Evolutionary conservation across 2,329 filamentous ascomycete genomes (phyloP), one percentile per base, ranked within the genome.

Genomic region (Venturia nashicola): DNA sequence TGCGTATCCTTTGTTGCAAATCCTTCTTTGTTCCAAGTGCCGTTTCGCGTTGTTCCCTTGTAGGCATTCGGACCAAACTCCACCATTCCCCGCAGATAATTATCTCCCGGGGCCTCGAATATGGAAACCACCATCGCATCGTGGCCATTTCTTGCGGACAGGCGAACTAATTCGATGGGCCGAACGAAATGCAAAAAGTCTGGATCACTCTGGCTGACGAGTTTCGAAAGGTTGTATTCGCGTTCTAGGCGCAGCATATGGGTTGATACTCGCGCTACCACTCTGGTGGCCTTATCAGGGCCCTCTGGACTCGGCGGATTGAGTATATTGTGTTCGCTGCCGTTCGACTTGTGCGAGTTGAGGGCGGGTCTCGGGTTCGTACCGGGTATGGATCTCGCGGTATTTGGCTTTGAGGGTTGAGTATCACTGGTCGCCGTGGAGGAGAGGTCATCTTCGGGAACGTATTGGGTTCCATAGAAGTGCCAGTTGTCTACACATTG

Each of bases 181-280:
- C 85, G 87, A 46, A 90, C 83, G 65, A 94, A 92, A 72, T 95
- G 90, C 64, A 85, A 81, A 66, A 85, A 87, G 27, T 86, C 78
- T 0, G 87, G 87, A 71, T 95, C 90, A 34, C 85, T 86, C 16
- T 86, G 85, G 64, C 83, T 80, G 46, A 86, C 85, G 60, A 96
- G 79, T 74, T 88, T 90, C 71, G 87, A 85, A 68, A 94, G 89
- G 69, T 96, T 89, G 71, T 89, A 97, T 65, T 93, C 88, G 66
- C 92, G 82, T 77, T 97, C 92, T 69, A 97, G 85, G 8, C 92
- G 86, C 62, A 96, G 79, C 18, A 87, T 82, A 75, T 96, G 90
- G 66, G 84, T 87, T 0, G 92, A 96, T 55, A 97, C 81, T 27
- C 91, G 86, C 54, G 91, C 93, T 36, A 96, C 80, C 6, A 97